Base-by-base conservation (phyloP, 495 filamentous ascomycete genomes). In the Talaromyces ruber region DNA sequence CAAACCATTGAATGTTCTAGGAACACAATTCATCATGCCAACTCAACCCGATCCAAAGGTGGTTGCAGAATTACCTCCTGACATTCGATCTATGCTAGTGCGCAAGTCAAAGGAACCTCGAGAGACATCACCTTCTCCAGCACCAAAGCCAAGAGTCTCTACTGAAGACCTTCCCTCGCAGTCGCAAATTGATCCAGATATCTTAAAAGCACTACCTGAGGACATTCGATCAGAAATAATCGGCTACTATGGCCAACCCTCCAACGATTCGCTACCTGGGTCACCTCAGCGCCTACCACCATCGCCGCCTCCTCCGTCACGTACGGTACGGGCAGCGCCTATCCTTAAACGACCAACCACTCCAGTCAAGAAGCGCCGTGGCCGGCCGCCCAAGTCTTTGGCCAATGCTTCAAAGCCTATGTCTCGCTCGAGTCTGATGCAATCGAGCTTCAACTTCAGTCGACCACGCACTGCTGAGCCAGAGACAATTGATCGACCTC, bases 11-110 rank as follows among this genome's bases (percentile, higher is more conserved):
- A 96, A 97, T 66, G 84, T 88, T 0, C 72, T 81, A 3, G 92
- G 92, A 0, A 93, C 91, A 9, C 92, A 97, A 70, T 96, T 96
- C 70, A 84, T 96, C 63, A 73, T 97, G 66, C 92, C 92, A 3
- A 85, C 85, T 4, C 87, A 92, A 64, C 76, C 88, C 9, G 92
- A 97, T 67, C 88, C 86, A 0, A 74, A 78, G 30, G 86, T 93
- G 1, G 73, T 94, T 29, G 86, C 86, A 1, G 91, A 94, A 67
- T 81, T 96, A 2, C 91, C 90, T 2, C 77, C 77, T 16, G 89
- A 94, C 64, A 94, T 96, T 63, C 82, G 90, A 62, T 84, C 84
- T 50, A 88, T 84, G 64, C 80, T 96, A n/a, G 72, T 84, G 34
- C 68, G 78, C 6, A 80, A 83, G 63, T 73, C 75, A 30, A 69